These are phyloP conservation scores for Neohortaea acidophila DNA, from an alignment of 495 filamentous ascomycete species.

Conservation along the genomic window DNA sequence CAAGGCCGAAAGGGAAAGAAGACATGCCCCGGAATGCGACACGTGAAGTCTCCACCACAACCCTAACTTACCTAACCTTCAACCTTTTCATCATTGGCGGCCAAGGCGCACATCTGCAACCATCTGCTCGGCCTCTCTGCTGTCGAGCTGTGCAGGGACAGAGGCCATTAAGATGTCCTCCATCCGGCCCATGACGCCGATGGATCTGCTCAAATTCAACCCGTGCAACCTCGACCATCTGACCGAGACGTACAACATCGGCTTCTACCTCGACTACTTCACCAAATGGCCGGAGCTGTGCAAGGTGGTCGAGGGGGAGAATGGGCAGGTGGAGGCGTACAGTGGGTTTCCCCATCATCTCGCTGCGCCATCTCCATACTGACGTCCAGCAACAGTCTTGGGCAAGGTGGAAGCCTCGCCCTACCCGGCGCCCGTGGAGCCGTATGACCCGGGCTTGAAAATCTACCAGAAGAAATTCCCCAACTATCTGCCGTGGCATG, in stretches of 20 bases:
- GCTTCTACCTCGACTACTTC: slow-evolving; percentile 90
- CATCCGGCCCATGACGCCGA: slow-evolving; percentile 52
- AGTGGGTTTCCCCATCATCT: slow-evolving; percentile 46
- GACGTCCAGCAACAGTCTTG: slow-evolving; percentile 48
- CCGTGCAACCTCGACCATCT: slow-evolving; percentile 73
- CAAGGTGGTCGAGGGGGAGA: slow-evolving; percentile 62
- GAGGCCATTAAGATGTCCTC: slow-evolving; percentile 3
- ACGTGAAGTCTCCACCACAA: no score
- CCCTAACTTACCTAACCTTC: no score
- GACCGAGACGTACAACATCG: slow-evolving; percentile 89
- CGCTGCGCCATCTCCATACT: no score
- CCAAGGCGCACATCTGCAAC: no score
- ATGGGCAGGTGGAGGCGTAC: slow-evolving; percentile 76
- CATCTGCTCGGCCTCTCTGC: no score
- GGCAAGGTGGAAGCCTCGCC: slow-evolving; percentile 89
- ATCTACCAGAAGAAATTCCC: slow-evolving; percentile 21
- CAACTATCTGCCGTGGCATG: slow-evolving; percentile 89
- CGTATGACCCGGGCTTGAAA: slow-evolving; percentile 40
- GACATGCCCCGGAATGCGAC: no score
- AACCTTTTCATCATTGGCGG: no score
- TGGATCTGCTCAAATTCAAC: slow-evolving; percentile 73
- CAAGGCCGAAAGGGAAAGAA: no score
- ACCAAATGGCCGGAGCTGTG: slow-evolving; percentile 91
- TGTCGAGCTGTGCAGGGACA: no score
- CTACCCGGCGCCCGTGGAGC: slow-evolving; percentile 38